phyloP scores from a whole-genome alignment of 1,139 yeast species.

The Starmera stellimalicola region DNA sequence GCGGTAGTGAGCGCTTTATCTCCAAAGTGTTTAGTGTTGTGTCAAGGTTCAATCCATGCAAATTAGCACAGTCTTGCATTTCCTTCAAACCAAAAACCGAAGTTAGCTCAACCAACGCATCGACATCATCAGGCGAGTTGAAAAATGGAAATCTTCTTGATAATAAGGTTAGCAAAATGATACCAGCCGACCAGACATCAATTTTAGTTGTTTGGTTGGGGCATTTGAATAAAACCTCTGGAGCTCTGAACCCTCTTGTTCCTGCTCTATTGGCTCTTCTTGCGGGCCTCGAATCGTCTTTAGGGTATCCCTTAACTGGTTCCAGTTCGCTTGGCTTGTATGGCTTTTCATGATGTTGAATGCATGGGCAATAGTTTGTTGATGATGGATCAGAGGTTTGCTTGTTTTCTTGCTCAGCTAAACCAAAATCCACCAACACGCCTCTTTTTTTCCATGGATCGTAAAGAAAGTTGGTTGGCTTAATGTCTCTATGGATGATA shows the following conservation, averaged over 20 bases:
- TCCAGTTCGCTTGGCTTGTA: conserved; percentile 7
- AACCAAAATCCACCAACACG: conserved; percentile 20
- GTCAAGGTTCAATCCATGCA: conserved; percentile 88
- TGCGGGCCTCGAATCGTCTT: conserved; percentile 76
- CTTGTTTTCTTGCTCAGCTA: conserved; percentile 17
- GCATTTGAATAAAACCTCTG: conserved; percentile 48
- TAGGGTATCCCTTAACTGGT: conserved; percentile 55
- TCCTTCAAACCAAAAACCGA: conserved; percentile 73
- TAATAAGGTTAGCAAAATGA: conserved; percentile 60
- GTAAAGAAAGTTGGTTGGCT: conserved; percentile 62
- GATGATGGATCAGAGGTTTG: conserved; percentile 8
- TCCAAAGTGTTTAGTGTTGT: conserved; percentile 30
- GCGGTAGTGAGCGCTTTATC: conserved; percentile 12
- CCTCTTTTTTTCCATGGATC: conserved; percentile 31
- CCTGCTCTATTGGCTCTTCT: conserved; percentile 97
- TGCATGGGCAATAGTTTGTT: conserved; percentile 22
- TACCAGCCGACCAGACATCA: conserved; percentile 79
- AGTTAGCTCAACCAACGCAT: conserved; percentile 80
- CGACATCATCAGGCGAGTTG: conserved; percentile 89
- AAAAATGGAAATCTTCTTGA: conserved; percentile 77
- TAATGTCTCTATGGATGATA: conserved; percentile 69
- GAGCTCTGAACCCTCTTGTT: conserved; percentile 79
- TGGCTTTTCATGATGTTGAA: background rate
- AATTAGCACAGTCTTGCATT: conserved; percentile 65
- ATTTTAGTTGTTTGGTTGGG: conserved; percentile 59